Percentiles rank a stretch among this genome's conserved stretches.
Evolutionary conservation across 129 eudicot genomes (phyloP).

Genomic region (Flaveria bidentis): DNA sequence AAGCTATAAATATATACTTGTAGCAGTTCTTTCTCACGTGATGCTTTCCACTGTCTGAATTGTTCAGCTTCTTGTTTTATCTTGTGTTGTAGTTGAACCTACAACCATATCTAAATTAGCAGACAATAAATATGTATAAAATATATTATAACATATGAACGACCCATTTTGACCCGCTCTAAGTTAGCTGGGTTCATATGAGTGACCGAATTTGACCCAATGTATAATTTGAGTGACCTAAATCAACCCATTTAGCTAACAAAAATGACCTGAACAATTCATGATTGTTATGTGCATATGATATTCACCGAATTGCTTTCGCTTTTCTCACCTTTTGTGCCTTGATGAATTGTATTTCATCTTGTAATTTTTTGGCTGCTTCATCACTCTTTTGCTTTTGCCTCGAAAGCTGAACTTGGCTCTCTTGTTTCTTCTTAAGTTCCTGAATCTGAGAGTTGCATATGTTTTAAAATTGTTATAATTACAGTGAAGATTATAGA

Average conservation of each 20-base stretch:
- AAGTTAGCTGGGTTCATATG: neutral
- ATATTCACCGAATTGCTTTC: neutral
- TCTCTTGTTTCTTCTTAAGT: slow-evolving; percentile 97
- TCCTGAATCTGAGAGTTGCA: slow-evolving; percentile 70
- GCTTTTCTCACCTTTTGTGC: slow-evolving; percentile 80
- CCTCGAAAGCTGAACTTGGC: slow-evolving; percentile 88
- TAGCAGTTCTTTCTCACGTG: slow-evolving; percentile 90
- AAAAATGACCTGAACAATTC: neutral
- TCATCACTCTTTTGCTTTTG: slow-evolving; percentile 99
- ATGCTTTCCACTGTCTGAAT: slow-evolving; percentile 97
- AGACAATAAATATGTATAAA: slow-evolving; percentile 8
- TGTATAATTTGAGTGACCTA: neutral
- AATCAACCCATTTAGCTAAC: neutral
- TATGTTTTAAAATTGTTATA: neutral
- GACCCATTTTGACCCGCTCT: neutral
- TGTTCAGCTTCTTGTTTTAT: slow-evolving; percentile 98
- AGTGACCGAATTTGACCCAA: neutral
- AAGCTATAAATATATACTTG: slow-evolving; percentile 51
- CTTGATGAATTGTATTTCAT: slow-evolving; percentile 95
- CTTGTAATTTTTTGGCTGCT: slow-evolving; percentile 94
- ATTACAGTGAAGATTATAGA: neutral
- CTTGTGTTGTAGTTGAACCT: slow-evolving; percentile 97
- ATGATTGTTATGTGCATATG: neutral
- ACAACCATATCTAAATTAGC: slow-evolving; percentile 30
- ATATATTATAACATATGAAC: neutral